Base-by-base conservation (phyloP, 371 early-diverging fungal species). In the Mucor irregularis region DNA sequence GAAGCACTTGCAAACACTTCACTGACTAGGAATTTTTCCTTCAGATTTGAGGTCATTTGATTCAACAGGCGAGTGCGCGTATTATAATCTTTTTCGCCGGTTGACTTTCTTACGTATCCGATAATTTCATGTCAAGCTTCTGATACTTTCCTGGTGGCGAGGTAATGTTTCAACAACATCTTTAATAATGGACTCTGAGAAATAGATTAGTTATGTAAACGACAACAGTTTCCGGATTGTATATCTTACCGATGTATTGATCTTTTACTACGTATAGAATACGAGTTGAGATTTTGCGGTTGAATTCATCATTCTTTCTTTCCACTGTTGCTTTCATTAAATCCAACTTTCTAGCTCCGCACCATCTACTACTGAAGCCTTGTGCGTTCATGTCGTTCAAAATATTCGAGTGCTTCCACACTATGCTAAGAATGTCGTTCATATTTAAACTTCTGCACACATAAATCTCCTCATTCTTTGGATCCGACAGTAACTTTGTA, bases 201-300 rank as follows among this genome's bases (percentile, higher is more conserved):
- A 49, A 49, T 33, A 59, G 47, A 46, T 59, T 52, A 59, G 19
- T 51, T 39, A 59, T 38, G 44, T 44, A 49, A 37, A 40, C 37
- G 49, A 49, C 43, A 54, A 44, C 54, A 61, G 4, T 24, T 52
- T 54, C 35, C 30, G 24, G 49, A 61, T 44, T 49, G 33, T 61
- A 55, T 49, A 50, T 61, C 51, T 61, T 55, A 61, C 56, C 28
- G 56, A 61, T 45, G 46, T 44, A 55, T 24, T 50, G 25, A 45
- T 50, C 46, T 40, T 61, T 61, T 30, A 54, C 28, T 49, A 61
- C 43, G 30, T 50, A 45, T 45, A 55, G 49, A 29, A 29, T 49
- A 42, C 51, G 45, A 34, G 44, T 49, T 50, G 58, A 50, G 46
- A 58, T 45, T 50, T 58, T 58, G 58, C 51, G 38, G 37, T 50